These are phyloP conservation scores for Chytridiales sp. DNA, from an alignment of 371 early-diverging fungal genomes.

Conservation along the genomic window DNA sequence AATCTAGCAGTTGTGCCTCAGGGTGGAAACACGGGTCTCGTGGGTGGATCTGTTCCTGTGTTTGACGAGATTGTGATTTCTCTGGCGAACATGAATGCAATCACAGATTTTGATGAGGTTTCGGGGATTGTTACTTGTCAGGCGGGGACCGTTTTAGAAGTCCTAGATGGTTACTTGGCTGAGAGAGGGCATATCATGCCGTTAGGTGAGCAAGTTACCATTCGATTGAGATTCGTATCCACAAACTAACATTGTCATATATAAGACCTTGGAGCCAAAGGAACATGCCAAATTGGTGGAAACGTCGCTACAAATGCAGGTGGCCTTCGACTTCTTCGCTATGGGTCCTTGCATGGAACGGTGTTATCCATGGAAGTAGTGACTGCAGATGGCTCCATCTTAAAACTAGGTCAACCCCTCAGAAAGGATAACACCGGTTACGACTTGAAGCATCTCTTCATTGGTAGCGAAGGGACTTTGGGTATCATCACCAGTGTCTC, in stretches of 20 bases:
- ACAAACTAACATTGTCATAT: background rate
- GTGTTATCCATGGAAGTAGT: slow-evolving; percentile 73
- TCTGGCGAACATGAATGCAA: slow-evolving; percentile 68
- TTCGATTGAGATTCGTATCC: background rate
- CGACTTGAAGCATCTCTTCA: slow-evolving; percentile 92
- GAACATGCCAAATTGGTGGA: slow-evolving; percentile 90
- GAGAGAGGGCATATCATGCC: slow-evolving; percentile 85
- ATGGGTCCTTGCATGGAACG: slow-evolving; percentile 88
- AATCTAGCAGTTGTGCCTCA: slow-evolving; percentile 92
- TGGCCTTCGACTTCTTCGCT: slow-evolving; percentile 85
- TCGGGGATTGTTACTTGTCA: slow-evolving; percentile 85
- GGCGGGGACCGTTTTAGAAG: slow-evolving; percentile 86
- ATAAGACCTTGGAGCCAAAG: slow-evolving; percentile 89
- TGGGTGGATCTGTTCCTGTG: slow-evolving; percentile 89
- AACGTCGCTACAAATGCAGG: slow-evolving; percentile 97
- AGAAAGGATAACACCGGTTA: slow-evolving; percentile 69
- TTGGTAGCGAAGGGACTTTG: slow-evolving; percentile 94
- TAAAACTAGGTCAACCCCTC: slow-evolving; percentile 84
- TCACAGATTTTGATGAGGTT: slow-evolving; percentile 75
- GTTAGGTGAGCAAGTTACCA: slow-evolving; percentile 40
- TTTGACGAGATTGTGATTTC: slow-evolving; percentile 91
- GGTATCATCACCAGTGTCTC: slow-evolving; percentile 90
- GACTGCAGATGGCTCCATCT: slow-evolving; percentile 82
- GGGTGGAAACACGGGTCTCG: slow-evolving; percentile 92
- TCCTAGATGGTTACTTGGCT: slow-evolving; percentile 72